Evolutionary conservation across 2,329 filamentous ascomycete genomes (phyloP).

Genomic region (Trichoderma atrobrunneum): DNA sequence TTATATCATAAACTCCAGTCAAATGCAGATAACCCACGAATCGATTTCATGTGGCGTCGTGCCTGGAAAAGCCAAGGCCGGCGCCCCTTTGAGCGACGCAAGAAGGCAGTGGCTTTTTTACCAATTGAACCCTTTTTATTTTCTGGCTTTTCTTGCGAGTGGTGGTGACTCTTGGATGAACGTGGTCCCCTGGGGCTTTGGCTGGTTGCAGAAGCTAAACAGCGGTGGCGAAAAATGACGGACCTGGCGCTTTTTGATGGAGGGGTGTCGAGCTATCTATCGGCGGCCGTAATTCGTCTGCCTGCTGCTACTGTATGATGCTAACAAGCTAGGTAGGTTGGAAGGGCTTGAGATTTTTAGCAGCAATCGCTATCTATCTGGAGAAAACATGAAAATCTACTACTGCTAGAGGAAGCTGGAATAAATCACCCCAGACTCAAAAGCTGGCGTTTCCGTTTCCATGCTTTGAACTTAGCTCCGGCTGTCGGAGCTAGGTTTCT

Average conservation of each 20-base stretch:
- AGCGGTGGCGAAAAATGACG: not conserved
- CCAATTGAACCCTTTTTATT: not conserved
- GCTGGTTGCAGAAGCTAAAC: not conserved
- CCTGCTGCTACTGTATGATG: not conserved
- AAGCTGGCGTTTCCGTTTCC: not conserved
- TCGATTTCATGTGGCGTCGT: not conserved
- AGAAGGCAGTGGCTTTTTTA: not conserved
- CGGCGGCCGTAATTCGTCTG: not conserved
- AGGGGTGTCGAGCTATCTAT: not conserved
- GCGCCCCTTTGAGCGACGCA: not conserved
- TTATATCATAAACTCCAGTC: not conserved
- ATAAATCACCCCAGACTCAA: not conserved
- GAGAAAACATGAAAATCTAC: not conserved
- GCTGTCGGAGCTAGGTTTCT: not conserved
- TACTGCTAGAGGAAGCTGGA: not conserved
- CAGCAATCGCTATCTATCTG: not conserved
- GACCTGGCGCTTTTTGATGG: not conserved
- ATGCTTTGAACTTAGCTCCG: not conserved
- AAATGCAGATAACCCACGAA: not conserved
- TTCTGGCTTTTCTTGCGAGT: not conserved
- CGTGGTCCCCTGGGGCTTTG: not conserved
- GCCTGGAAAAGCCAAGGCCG: constrained; percentile 5
- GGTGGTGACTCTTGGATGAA: not conserved
- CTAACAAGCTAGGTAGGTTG: not conserved
- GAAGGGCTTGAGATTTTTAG: not conserved